Evolutionary conservation across 2,329 filamentous ascomycete genomes (phyloP).

Genomic region (Ciborinia camelliae): DNA sequence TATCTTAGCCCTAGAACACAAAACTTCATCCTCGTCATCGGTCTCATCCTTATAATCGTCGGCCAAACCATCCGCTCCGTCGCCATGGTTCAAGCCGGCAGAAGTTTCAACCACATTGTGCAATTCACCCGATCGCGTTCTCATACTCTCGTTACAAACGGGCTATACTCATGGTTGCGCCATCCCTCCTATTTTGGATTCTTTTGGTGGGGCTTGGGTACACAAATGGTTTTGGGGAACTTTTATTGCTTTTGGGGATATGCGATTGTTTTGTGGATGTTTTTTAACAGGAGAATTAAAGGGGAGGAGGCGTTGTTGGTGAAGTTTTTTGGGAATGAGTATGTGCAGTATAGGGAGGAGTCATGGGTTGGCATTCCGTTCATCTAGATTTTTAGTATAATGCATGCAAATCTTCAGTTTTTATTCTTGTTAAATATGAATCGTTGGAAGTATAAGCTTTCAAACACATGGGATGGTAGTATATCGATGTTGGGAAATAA

Average conservation of each 20-base stretch:
- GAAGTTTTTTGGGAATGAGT: slow-evolving; percentile 80
- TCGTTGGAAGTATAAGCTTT: not conserved
- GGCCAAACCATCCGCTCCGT: slow-evolving; percentile 75
- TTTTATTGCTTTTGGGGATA: slow-evolving; percentile 73
- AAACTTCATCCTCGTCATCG: slow-evolving; percentile 47
- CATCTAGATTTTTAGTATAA: slow-evolving; percentile 42
- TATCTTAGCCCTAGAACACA: slow-evolving; percentile 29
- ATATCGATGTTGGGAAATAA: not conserved
- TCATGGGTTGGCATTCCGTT: slow-evolving; percentile 82
- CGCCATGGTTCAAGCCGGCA: slow-evolving; percentile 86
- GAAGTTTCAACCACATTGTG: slow-evolving; percentile 87
- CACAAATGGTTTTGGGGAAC: slow-evolving; percentile 87
- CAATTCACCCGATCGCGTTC: slow-evolving; percentile 64
- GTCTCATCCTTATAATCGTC: slow-evolving; percentile 59
- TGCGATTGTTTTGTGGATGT: slow-evolving; percentile 73
- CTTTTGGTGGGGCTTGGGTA: slow-evolving; percentile 97
- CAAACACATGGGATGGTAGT: not conserved
- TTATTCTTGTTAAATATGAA: not conserved
- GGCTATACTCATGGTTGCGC: slow-evolving; percentile 71
- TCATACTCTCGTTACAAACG: slow-evolving; percentile 78
- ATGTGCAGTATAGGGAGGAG: slow-evolving; percentile 65
- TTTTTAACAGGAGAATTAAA: slow-evolving; percentile 73
- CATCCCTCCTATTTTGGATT: slow-evolving; percentile 98
- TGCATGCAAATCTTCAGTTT: not conserved
- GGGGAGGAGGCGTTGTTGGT: slow-evolving; percentile 77